A percentile compares a stretch with the other conserved stretches of the same genome.
phyloP scores from a whole-genome alignment of 306 rosid species.

The Castanopsis chinensis region DNA sequence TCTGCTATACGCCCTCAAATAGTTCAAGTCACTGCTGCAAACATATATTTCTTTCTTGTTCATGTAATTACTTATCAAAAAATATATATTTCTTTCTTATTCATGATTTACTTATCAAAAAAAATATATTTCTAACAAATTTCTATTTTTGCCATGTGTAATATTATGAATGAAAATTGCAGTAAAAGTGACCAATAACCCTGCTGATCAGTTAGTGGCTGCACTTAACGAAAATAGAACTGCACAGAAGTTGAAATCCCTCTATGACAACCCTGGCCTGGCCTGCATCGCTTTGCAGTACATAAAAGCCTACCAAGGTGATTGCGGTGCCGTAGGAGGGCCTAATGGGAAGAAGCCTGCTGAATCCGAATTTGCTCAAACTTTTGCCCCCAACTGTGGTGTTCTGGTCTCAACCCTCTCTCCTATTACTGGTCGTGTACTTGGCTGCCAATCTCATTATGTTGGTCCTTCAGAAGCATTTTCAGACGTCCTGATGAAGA shows the following conservation, averaged over 20 bases:
- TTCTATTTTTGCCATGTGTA: not conserved
- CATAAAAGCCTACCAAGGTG: conserved; percentile 76
- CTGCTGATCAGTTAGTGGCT: conserved; percentile 48
- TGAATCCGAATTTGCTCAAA: conserved; percentile 64
- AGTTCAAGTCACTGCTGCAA: not conserved
- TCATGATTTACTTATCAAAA: not conserved
- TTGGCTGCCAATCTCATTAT: conserved; percentile 84
- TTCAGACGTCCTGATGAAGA: conserved; percentile 62
- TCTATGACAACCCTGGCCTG: conserved; percentile 64
- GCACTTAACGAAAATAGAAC: conserved; percentile 45
- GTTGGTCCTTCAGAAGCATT: conserved; percentile 66
- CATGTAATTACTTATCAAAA: not conserved
- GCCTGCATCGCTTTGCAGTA: conserved; percentile 91
- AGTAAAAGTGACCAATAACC: conserved; percentile 48
- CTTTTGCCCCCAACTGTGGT: conserved; percentile 82
- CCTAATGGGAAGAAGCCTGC: conserved; percentile 80
- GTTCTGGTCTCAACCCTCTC: conserved; percentile 56
- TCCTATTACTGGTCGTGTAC: conserved; percentile 76
- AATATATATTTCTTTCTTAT: too few relatives aligned
- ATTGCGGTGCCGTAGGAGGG: conserved; percentile 83
- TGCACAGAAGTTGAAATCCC: conserved; percentile 33
- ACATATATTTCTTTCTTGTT: not conserved
- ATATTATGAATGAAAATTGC: conserved; percentile 26
- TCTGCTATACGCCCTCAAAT: not conserved
- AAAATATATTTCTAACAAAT: too few relatives aligned